Evolutionary conservation across 179 eudicot genomes (phyloP), one percentile per base, ranked within the genome.

Genomic region (Dionaea muscipula): DNA sequence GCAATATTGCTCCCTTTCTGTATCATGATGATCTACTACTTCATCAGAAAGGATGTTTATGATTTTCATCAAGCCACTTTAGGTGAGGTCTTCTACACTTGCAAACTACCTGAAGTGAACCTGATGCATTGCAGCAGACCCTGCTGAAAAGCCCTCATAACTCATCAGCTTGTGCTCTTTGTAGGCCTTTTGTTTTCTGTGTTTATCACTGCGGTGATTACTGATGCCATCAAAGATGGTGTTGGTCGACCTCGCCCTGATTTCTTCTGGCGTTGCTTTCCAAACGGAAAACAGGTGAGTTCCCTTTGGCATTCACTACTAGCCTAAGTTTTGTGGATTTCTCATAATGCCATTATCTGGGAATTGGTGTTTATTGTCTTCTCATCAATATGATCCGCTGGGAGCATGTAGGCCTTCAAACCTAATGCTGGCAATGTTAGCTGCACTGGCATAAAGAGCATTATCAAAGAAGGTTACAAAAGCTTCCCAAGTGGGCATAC

Each of bases 261-360:
- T 74, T 91, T 91, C 76, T 91, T 86, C 26, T 91, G 98, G 98
- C 85, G 95, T 50, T 91, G 98, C 67, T 91, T 91, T 31, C 98
- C 95, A 53, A 60, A 87, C 72, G 94, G 91, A 38, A 78, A 60
- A 59, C 91, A 70, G 64, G 98, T 87, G 65, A 37, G 81, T 63
- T 39, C 33, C 21, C 37, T 2, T 46, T 39, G 43, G 58, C 47
- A 17, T 51, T 26, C 55, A 26, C 22, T 65, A 11, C 63, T 43
- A 23, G 43, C 10, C 28, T 35, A 28, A 55, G 36, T n/a, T 20
- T 22, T 26, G 23, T 23, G 13, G 28, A 31, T 21, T 20, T 55
- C 62, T 16, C 16, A 11, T 17, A 18, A 17, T 45, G 33, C 17
- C 39, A 26, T 56, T 52, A 22, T 62, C 39, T 55, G 63, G 38